phyloP scores from a whole-genome alignment of 1,139 yeast species.

The Sugiyamaella neomexicana region DNA sequence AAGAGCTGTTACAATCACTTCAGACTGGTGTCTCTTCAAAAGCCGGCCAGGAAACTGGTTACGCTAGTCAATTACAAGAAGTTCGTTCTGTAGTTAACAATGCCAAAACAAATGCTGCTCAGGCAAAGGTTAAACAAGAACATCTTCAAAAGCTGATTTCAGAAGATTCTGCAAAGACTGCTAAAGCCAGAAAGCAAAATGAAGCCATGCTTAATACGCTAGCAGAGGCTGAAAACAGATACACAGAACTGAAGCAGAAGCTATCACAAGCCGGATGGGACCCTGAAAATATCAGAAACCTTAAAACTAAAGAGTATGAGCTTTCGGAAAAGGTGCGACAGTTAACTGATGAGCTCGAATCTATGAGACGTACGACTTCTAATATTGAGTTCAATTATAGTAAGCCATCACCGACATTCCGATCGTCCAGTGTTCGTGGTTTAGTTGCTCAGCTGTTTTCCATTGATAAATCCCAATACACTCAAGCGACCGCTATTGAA shows the following conservation, averaged over 20 bases:
- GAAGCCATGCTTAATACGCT: conserved; percentile 48
- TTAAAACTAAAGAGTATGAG: conserved; percentile 45
- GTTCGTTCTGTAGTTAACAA: conserved; percentile 60
- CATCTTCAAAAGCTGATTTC: conserved; percentile 57
- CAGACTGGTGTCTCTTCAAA: conserved; percentile 89
- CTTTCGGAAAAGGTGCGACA: conserved; percentile 43
- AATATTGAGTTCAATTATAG: conserved; percentile 76
- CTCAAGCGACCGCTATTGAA: conserved; percentile 81
- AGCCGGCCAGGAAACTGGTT: conserved; percentile 81
- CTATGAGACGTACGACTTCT: conserved; percentile 62
- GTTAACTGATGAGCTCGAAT: conserved; percentile 54
- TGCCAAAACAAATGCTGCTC: conserved; percentile 58
- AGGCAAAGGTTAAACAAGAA: conserved; percentile 57
- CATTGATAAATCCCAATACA: conserved; percentile 56
- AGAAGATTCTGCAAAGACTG: conserved; percentile 54
- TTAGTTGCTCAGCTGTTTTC: conserved; percentile 84
- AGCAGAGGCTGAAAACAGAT: conserved; percentile 45
- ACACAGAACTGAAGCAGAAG: conserved; percentile 46
- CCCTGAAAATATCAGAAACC: conserved; percentile 47
- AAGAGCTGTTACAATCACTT: conserved; percentile 77
- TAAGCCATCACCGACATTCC: conserved; percentile 62
- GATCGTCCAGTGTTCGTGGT: conserved; percentile 67
- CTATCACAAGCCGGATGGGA: conserved; percentile 62
- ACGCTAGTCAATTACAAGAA: conserved; percentile 67
- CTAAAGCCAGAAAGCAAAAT: conserved; percentile 54